These are phyloP conservation scores for Eruca vesicaria DNA, from an alignment of 441 rosid genomes.

Conservation along the genomic window DNA sequence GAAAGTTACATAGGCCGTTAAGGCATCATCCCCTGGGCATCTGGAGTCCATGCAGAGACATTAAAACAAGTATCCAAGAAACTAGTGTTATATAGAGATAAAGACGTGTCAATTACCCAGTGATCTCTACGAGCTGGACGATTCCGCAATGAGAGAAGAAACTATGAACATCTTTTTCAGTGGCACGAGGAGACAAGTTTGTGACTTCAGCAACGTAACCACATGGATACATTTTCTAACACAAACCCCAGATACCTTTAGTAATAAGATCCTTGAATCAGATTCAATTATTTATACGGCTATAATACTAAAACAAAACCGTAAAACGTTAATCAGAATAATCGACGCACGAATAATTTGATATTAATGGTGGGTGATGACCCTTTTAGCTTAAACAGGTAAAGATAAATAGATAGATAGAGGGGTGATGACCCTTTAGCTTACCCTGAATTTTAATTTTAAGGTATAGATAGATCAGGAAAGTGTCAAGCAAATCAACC, in stretches of 20 bases:
- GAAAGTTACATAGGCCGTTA: conserved; percentile 80
- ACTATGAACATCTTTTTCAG: conserved; percentile 59
- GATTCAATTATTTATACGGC: background rate
- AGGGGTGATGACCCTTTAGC: background rate
- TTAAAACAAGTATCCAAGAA: background rate
- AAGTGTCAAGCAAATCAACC: conserved; percentile 9
- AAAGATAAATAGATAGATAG: background rate
- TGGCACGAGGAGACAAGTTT: conserved; percentile 66
- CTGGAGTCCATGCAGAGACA: conserved; percentile 37
- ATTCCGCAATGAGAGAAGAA: conserved; percentile 77
- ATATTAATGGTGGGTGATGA: background rate
- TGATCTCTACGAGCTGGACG: conserved; percentile 64
- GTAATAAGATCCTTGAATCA: conserved; percentile 1
- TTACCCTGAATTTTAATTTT: background rate
- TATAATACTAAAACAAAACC: background rate
- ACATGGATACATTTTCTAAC: conserved; percentile 52
- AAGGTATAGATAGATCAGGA: background rate
- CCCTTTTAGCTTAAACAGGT: background rate
- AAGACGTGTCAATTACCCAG: conserved; percentile 41
- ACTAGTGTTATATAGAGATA: background rate
- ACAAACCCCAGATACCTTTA: conserved; percentile 5
- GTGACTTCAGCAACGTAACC: conserved; percentile 77
- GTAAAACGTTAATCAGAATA: background rate
- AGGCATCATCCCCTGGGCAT: conserved; percentile 49
- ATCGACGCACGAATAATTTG: background rate